Percentiles rank a stretch among this genome's conserved stretches.
phyloP scores from a whole-genome alignment of 306 rosid species.

The Corylus heterophylla region DNA sequence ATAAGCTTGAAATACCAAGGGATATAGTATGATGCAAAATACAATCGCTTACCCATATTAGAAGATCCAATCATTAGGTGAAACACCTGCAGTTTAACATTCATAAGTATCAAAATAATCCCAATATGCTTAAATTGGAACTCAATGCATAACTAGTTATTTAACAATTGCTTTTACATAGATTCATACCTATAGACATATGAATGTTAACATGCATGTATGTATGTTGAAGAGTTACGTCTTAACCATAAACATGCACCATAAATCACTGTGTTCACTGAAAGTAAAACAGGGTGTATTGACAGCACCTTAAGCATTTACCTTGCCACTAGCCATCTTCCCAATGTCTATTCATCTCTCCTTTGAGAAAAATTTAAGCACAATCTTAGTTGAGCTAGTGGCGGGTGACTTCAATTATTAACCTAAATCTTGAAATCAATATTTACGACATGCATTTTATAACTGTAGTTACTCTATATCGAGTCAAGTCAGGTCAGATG shows the following conservation, averaged over 20 bases:
- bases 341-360: constrained; percentile 26
- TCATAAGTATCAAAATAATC: constrained; percentile 35
- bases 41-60: constrained; percentile 64
- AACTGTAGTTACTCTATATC: not conserved
- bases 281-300: constrained; percentile 25
- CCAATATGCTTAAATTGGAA: constrained; percentile 12
- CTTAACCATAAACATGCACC: not conserved
- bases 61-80: constrained; percentile 92
- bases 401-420: not conserved
- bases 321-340: constrained; percentile 7
- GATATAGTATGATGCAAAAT: constrained; percentile 27
- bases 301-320: constrained; percentile 15
- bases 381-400: not conserved
- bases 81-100: constrained; percentile 72
- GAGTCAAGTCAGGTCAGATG: not conserved
- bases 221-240: not conserved
- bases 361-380: constrained; percentile 7
- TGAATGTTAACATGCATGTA: not conserved
- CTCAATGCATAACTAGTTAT: not conserved
- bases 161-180: not conserved
- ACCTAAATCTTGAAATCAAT: not conserved
- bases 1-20: constrained; percentile 5
- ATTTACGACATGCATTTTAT: not conserved
- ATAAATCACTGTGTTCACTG: constrained; percentile 9
- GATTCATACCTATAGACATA: not conserved